Percentiles rank a stretch among this genome's conserved stretches.
These are phyloP conservation scores for Rhizoctonia solani DNA, from an alignment of 1,284 basidiomycete genomes.

Conservation along the genomic window DNA sequence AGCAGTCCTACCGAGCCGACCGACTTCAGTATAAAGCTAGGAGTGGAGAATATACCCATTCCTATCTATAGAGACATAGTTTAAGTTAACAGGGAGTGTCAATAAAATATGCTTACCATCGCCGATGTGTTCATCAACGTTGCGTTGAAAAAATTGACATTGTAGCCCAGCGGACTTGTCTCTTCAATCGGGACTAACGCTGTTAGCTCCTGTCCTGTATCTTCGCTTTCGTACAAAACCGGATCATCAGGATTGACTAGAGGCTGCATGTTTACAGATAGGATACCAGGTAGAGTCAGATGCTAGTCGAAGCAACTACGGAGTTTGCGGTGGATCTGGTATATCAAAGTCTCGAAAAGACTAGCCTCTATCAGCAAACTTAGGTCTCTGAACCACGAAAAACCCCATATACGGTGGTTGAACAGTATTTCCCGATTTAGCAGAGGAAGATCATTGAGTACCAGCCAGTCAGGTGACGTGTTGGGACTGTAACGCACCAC, in stretches of 20 bases:
- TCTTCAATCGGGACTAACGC: conserved; percentile 9
- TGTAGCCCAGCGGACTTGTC: conserved; percentile 13
- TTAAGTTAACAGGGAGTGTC: neutral
- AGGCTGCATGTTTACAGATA: neutral
- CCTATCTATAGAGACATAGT: conserved; percentile 16
- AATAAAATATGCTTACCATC: conserved; percentile 1
- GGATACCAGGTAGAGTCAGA: too few relatives aligned
- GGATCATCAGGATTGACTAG: neutral
- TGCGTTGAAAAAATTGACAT: conserved; percentile 15
- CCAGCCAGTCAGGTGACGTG: too few relatives aligned
- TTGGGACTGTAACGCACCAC: too few relatives aligned
- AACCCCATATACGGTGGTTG: too few relatives aligned
- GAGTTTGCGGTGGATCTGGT: too few relatives aligned
- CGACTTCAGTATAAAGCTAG: conserved; percentile 46
- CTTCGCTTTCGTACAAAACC: neutral
- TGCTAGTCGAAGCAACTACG: too few relatives aligned
- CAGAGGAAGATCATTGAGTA: too few relatives aligned
- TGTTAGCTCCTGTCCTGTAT: neutral
- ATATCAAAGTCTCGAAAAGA: too few relatives aligned
- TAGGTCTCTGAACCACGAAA: too few relatives aligned
- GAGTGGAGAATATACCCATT: conserved; percentile 29
- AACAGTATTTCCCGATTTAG: too few relatives aligned
- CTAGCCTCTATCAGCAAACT: too few relatives aligned
- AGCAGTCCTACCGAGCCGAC: conserved; percentile 52
- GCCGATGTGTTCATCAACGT: conserved; percentile 20